These are phyloP conservation scores for Penicillium olsonii DNA, from an alignment of 2,329 filamentous ascomycete species.

Conservation along the genomic window DNA sequence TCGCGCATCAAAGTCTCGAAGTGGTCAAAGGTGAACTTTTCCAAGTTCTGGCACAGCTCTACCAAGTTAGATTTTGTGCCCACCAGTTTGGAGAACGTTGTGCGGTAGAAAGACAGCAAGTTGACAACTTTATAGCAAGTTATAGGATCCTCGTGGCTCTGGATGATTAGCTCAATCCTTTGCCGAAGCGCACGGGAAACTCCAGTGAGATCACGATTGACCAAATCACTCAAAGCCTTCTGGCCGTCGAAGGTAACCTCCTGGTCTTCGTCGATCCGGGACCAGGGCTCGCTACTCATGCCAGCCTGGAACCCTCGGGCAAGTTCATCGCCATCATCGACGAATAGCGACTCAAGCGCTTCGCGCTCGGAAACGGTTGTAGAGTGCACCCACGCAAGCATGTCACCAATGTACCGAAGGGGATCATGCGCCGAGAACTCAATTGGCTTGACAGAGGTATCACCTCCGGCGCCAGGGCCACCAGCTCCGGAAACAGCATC, in stretches of 20 bases:
- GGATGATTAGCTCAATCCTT: conserved; percentile 85
- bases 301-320: conserved; percentile 78
- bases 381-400: conserved; percentile 96
- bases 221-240: conserved; percentile 79
- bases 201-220: conserved; percentile 80
- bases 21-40: conserved; percentile 75
- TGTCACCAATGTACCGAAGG: conserved; percentile 89
- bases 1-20: conserved; percentile 82
- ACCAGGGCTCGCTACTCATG: conserved; percentile 81
- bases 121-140: conserved; percentile 88
- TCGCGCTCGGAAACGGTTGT: conserved; percentile 92
- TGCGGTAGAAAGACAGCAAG: conserved; percentile 82
- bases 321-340: conserved; percentile 86
- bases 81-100: conserved; percentile 80
- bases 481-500: conserved; percentile 57
- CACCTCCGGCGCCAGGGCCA: conserved; percentile 53
- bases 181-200: conserved; percentile 84
- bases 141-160: conserved; percentile 87
- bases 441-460: conserved; percentile 77
- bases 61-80: conserved; percentile 69
- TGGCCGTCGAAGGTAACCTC: conserved; percentile 71
- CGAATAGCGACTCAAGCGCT: conserved; percentile 86
- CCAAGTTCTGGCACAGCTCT: conserved; percentile 67
- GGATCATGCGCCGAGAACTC: conserved; percentile 92
- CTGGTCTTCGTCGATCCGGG: conserved; percentile 61